Percentiles rank a stretch among this genome's conserved stretches.
Evolutionary conservation across 2,329 filamentous ascomycete species (phyloP).

Genomic region (Ophiognomonia clavigignenti-juglandacearum): DNA sequence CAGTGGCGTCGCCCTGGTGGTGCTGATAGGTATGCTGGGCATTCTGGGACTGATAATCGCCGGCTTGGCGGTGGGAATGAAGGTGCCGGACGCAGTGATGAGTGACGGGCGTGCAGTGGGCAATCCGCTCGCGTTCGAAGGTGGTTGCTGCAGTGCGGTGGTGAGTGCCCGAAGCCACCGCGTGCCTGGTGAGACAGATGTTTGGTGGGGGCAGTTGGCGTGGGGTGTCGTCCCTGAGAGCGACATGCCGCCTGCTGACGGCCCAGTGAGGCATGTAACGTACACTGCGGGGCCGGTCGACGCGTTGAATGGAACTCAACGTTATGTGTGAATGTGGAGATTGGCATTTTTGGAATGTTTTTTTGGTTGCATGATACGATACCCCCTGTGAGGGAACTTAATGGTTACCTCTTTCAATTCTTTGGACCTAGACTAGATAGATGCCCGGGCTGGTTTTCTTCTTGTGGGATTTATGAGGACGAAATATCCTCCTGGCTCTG

Average conservation of each 20-base stretch:
- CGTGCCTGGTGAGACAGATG: constrained; percentile 23
- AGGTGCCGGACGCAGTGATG: constrained; percentile 29
- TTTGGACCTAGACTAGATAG: background rate
- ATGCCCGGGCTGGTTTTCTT: too few species aligned
- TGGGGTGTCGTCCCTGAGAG: constrained; percentile 44
- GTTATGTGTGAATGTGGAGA: constrained; percentile 30
- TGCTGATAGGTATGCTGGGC: constrained; percentile 29
- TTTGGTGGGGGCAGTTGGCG: constrained; percentile 33
- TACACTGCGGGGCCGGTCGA: constrained; percentile 35
- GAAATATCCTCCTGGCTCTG: background rate
- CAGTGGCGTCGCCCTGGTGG: constrained; percentile 35
- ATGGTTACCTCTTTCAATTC: background rate
- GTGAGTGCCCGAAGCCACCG: constrained; percentile 45
- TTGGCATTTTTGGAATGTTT: background rate
- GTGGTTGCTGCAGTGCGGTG: constrained; percentile 48
- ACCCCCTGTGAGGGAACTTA: background rate
- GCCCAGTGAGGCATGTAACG: constrained; percentile 36
- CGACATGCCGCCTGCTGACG: constrained; percentile 21
- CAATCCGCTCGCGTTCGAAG: constrained; percentile 44
- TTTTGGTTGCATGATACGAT: too few species aligned
- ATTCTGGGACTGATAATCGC: constrained; percentile 31
- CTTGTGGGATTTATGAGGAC: background rate
- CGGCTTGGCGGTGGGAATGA: constrained; percentile 1
- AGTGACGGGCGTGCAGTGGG: constrained; percentile 33
- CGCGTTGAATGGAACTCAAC: constrained; percentile 29